Base-by-base conservation (phyloP, 169 alveolate species). In the Amoebophrya sp. region DNA sequence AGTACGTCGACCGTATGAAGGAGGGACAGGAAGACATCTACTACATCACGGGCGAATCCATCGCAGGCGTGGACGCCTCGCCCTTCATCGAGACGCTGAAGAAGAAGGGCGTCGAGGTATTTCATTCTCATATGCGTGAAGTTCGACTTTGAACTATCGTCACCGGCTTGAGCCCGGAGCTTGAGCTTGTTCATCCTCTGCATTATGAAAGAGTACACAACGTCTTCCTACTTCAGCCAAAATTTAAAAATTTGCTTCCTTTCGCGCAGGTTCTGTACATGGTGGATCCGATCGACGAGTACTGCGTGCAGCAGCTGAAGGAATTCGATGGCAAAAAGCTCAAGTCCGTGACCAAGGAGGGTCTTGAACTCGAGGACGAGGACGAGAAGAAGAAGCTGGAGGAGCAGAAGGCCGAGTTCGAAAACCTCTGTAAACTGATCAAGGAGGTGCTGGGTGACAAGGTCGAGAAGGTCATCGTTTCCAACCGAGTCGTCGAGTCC, bases 241-340 rank as follows among this genome's bases (percentile, higher is more conserved):
- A n/a, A n/a, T n/a, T n/a, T n/a, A n/a, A n/a, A n/a, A n/a, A n/a
- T n/a, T n/a, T n/a, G n/a, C n/a, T n/a, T n/a, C n/a, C n/a, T n/a
- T n/a, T n/a, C n/a, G n/a, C n/a, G n/a, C n/a, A n/a, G n/a, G n/a
- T n/a, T n/a, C n/a, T 99, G 50, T 99, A 97, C 97, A 97, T 99
- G 98, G 98, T 98, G 90, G 99, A 99, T 95, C 99, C 99, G 69
- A 99, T 99, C 93, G 99, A 99, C 95, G 99, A 99, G 94, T 99
- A 99, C 95, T 98, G 98, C 89, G 99, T 99, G 89, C 99, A 98
- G 95, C 99, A 99, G 95, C 95, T 99, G 91, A 98, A 98, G 91
- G 98, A 97, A 78, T 99, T 96, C 91, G 99, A 98, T 90, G 99
- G 99, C 88, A 98, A 98, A 96, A 98, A 98, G 94, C 96, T 99